Evolutionary conservation across 768 basidiomycete species (phyloP).

Genomic region (Lentinula detonsa): DNA sequence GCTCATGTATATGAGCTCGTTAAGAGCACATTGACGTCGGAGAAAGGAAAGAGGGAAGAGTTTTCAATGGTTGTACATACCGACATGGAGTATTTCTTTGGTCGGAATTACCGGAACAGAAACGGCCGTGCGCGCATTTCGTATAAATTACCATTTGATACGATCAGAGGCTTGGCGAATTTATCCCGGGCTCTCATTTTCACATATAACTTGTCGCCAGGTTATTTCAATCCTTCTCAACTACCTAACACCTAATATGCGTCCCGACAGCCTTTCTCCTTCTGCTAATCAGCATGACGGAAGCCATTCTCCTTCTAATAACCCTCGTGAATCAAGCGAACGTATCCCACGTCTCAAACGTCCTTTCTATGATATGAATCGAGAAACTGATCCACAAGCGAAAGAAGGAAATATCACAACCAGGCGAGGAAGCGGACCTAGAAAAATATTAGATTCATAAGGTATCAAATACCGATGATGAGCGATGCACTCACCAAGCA

Average conservation of each 20-base stretch:
- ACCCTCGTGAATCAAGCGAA: too few species aligned
- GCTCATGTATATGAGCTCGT: background rate
- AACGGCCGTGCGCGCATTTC: background rate
- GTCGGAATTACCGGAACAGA: background rate
- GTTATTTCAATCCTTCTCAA: too few species aligned
- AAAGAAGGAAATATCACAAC: slow-evolving; percentile 31
- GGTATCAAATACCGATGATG: slow-evolving; percentile 5
- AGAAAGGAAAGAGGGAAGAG: background rate
- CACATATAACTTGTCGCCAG: too few species aligned
- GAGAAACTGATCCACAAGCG: too few species aligned
- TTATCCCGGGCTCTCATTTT: too few species aligned
- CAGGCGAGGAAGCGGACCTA: slow-evolving; percentile 83
- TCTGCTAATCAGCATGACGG: too few species aligned
- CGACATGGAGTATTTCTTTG: background rate
- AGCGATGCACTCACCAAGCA: slow-evolving; percentile 56
- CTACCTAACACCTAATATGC: too few species aligned
- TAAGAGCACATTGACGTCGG: background rate
- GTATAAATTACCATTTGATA: background rate
- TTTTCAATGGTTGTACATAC: background rate
- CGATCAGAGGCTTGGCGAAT: background rate
- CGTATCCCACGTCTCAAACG: too few species aligned
- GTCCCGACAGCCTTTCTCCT: too few species aligned
- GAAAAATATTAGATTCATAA: background rate
- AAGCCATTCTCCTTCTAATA: too few species aligned
- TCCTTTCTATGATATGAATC: too few species aligned